Base-by-base conservation (phyloP, 768 basidiomycete genomes). In the Panus rudis region DNA sequence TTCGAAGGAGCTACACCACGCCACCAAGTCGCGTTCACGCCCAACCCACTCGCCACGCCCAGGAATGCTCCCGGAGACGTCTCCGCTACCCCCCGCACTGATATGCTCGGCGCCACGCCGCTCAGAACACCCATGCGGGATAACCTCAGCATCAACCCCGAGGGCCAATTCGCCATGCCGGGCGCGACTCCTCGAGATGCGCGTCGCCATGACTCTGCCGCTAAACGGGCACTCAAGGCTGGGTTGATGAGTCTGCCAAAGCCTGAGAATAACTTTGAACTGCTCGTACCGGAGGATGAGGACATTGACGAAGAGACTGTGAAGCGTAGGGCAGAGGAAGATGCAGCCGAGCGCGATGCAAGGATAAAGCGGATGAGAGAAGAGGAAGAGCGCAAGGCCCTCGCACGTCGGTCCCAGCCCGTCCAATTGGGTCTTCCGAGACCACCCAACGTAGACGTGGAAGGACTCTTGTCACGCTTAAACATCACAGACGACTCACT, bases 261-360 rank as follows among this genome's bases (percentile, higher is more conserved):
- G 52, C 92, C 96, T 0, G 91, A 97, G 67, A 97, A 98, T 61
- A 94, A 98, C 63, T 98, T 97, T 54, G 93, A 98, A 64, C 68
- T 99, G 35, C 75, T 93, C 32, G 81, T 94, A 7, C 90, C 89
- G 2, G 93, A 94, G 52, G 87, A 91, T 14, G 87, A 91, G 41
- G 86, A 78, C 10, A 75, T 70, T 8, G 71, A 63, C 2, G 66
- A 60, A 19, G 63, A 58, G 1, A 56, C 54, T 11, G 64, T 50
- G 41, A 51, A 48, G 45, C 57, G 52, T 16, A 43, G 78, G 38
- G 65, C 74, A 0, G 85, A 81, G 46, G 92, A 97, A 62, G 96
- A 99, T 62, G 92, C 92, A 0, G 85, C 92, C 3, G 92, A 94
- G 59, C 73, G 93, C 12, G 94, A 98, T 61, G 86, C 83, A 2